phyloP scores from a whole-genome alignment of 2,329 filamentous ascomycete genomes.

The Magnaporthiopsis poae region DNA sequence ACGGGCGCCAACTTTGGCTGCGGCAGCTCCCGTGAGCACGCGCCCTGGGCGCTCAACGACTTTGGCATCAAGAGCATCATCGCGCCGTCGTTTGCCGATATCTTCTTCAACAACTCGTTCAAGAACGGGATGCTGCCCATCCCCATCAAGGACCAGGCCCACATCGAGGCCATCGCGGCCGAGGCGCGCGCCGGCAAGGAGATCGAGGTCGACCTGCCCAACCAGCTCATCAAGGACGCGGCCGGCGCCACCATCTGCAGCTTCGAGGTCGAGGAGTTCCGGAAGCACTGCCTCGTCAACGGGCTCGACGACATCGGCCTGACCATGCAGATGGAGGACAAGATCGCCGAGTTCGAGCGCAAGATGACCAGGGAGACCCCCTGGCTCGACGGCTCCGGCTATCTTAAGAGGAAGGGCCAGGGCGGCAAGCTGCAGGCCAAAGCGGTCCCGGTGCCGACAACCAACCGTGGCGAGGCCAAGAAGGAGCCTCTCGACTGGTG shows the following conservation, averaged over 20 bases:
- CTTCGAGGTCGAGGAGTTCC: constrained; percentile 87
- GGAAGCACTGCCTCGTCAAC: constrained; percentile 87
- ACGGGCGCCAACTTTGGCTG: constrained; percentile 94
- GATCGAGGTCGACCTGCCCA: constrained; percentile 79
- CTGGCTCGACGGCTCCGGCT: constrained; percentile 82
- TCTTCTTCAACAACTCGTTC: constrained; percentile 99
- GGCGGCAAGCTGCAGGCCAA: constrained; percentile 47
- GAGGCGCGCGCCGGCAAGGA: constrained; percentile 74
- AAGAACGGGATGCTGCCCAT: constrained; percentile 99
- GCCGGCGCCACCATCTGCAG: constrained; percentile 61
- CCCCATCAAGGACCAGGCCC: constrained; percentile 55
- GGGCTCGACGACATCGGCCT: constrained; percentile 92
- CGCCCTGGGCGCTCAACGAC: constrained; percentile 91
- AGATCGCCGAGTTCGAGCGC: constrained; percentile 75
- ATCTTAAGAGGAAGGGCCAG: constrained; percentile 53
- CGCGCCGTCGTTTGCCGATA: constrained; percentile 76
- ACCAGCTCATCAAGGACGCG: constrained; percentile 70
- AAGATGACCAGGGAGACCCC: constrained; percentile 69
- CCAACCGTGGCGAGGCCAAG: constrained; percentile 75
- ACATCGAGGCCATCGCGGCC: constrained; percentile 60
- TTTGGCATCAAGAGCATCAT: constrained; percentile 94
- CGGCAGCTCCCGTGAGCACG: constrained; percentile 84
- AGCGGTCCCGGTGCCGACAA: constrained; percentile 67
- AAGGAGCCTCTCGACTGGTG: constrained; percentile 86
- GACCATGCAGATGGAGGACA: constrained; percentile 83